phyloP scores from a whole-genome alignment of 2,329 filamentous ascomycete species.

The Atkinsonella hypoxylon region DNA sequence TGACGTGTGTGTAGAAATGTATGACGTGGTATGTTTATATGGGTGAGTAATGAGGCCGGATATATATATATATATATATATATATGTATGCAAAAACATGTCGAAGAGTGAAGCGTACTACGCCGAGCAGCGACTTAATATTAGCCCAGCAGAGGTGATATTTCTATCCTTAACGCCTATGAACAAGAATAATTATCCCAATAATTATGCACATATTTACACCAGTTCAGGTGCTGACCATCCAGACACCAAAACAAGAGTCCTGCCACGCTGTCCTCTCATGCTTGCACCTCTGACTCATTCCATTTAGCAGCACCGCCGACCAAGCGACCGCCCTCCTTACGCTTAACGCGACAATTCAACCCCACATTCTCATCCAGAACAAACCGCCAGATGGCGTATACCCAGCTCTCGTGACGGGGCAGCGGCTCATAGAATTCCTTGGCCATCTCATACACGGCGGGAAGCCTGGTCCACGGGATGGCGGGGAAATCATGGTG shows the following conservation, averaged over 20 bases:
- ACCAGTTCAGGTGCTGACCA: too few species aligned
- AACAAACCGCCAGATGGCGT: constrained; percentile 93
- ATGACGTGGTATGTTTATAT: too few species aligned
- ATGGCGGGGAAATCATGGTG: constrained; percentile 98
- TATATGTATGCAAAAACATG: too few species aligned
- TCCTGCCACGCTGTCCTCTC: constrained; percentile 8
- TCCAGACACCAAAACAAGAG: too few species aligned
- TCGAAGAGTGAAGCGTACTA: too few species aligned
- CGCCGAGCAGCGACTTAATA: too few species aligned
- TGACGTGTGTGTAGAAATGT: too few species aligned
- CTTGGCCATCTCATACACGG: constrained; percentile 64
- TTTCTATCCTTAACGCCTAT: too few species aligned
- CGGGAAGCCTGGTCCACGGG: constrained; percentile 79
- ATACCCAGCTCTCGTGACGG: constrained; percentile 78
- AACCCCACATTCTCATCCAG: constrained; percentile 80
- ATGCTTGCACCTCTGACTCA: constrained; percentile 57
- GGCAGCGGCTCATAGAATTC: constrained; percentile 91
- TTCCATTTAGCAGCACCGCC: constrained; percentile 47
- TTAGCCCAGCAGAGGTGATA: too few species aligned
- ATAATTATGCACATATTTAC: background rate
- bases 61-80: too few species aligned
- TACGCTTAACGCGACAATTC: constrained; percentile 86
- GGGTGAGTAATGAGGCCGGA: too few species aligned
- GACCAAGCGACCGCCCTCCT: constrained; percentile 57
- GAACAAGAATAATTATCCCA: too few species aligned